These are phyloP conservation scores for Trametes maxima DNA, from an alignment of 768 basidiomycete species.

Conservation along the genomic window DNA sequence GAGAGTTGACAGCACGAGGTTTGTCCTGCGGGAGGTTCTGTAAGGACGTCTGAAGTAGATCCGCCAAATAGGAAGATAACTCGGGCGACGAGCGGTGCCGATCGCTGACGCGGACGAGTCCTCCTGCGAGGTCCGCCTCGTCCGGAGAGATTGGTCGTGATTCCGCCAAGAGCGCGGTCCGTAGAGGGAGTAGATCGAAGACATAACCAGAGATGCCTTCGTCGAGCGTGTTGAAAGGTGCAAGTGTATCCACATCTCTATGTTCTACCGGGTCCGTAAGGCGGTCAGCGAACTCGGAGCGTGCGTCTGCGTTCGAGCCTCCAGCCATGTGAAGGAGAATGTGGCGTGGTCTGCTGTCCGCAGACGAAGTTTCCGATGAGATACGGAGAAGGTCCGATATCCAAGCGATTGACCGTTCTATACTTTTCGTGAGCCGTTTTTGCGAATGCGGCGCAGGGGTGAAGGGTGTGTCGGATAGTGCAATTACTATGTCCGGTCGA, in stretches of 20 bases:
- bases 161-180: slow-evolving; percentile 18
- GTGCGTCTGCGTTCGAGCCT: slow-evolving; percentile 53
- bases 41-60: slow-evolving; percentile 65
- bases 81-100: slow-evolving; percentile 17
- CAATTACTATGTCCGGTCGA: slow-evolving; percentile 70
- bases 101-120: slow-evolving; percentile 15
- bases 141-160: neutral
- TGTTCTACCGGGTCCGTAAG: slow-evolving; percentile 60
- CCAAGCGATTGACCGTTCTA: slow-evolving; percentile 72
- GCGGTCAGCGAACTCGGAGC: slow-evolving; percentile 61
- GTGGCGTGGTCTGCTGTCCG: slow-evolving; percentile 32
- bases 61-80: slow-evolving; percentile 7
- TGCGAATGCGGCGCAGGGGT: slow-evolving; percentile 71
- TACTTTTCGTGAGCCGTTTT: slow-evolving; percentile 74
- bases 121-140: neutral
- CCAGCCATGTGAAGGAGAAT: slow-evolving; percentile 77
- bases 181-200: slow-evolving; percentile 63
- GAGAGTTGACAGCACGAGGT: slow-evolving; percentile 59
- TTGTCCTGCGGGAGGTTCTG: slow-evolving; percentile 53
- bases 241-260: slow-evolving; percentile 53
- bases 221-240: slow-evolving; percentile 59
- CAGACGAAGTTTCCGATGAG: slow-evolving; percentile 4
- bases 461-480: slow-evolving; percentile 70
- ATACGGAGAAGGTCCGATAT: slow-evolving; percentile 53
- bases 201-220: slow-evolving; percentile 71